A percentile compares a stretch with the other conserved stretches of the same genome.
Evolutionary conservation across 106 monocot genomes (phyloP).

Genomic region (Triglochin maritima): DNA sequence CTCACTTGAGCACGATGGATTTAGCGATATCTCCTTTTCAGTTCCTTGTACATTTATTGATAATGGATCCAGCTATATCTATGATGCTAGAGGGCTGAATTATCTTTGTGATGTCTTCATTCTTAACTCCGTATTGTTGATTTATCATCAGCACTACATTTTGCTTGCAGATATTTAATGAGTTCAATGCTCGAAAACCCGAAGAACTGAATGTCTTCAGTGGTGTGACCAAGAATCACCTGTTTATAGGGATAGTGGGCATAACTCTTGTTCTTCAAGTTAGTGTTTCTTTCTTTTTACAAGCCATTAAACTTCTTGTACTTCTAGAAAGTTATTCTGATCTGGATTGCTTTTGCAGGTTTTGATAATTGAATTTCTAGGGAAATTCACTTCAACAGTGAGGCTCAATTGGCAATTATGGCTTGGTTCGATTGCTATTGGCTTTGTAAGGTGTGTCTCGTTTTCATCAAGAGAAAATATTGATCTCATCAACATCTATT

Average conservation of each 20-base stretch:
- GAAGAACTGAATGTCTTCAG: slow-evolving; percentile 72
- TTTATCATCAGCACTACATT: neutral
- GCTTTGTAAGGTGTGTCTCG: slow-evolving; percentile 37
- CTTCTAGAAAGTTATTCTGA: neutral
- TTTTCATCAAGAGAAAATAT: neutral
- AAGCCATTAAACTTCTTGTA: neutral
- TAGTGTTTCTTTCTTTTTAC: neutral
- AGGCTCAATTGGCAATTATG: slow-evolving; percentile 71
- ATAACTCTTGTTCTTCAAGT: slow-evolving; percentile 72
- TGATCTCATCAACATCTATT: neutral
- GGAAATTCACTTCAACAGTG: slow-evolving; percentile 63
- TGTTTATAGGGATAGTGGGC: slow-evolving; percentile 75
- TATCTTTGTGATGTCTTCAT: neutral
- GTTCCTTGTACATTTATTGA: neutral
- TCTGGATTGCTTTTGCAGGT: slow-evolving; percentile 24
- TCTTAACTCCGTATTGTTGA: neutral
- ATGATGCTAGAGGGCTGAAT: neutral
- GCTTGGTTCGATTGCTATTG: slow-evolving; percentile 71
- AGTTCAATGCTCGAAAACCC: slow-evolving; percentile 95
- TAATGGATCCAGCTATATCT: neutral
- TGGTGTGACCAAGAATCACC: slow-evolving; percentile 62
- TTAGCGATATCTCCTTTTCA: too few species aligned
- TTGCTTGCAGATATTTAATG: slow-evolving; percentile 74
- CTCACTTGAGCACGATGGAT: too few species aligned
- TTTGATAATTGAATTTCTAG: slow-evolving; percentile 85